Evolutionary conservation across 2,329 filamentous ascomycete species (phyloP).

Genomic region (Leptoxyphium fumago): DNA sequence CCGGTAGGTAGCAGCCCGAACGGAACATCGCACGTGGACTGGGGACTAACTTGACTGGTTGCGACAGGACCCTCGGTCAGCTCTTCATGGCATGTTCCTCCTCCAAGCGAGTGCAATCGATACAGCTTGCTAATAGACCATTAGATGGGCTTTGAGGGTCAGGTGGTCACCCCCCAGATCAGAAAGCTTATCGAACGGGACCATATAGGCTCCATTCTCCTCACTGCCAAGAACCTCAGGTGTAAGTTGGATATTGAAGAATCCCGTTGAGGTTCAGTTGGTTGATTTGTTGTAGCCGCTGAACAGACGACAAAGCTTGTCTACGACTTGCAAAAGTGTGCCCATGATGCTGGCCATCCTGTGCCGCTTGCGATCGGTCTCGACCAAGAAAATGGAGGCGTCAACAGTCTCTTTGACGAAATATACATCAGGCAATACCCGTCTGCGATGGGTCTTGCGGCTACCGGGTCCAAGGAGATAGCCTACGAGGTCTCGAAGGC

Average conservation of each 20-base stretch:
- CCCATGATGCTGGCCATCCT: conserved; percentile 76
- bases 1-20: conserved; percentile 39
- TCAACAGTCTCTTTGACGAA: conserved; percentile 92
- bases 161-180: conserved; percentile 70
- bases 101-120: too few relatives aligned
- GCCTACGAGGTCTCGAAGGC: conserved; percentile 86
- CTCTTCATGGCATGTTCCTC: conserved; percentile 19
- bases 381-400: conserved; percentile 95
- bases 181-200: conserved; percentile 65
- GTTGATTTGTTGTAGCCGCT: conserved; percentile 48
- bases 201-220: conserved; percentile 74
- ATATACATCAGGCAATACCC: conserved; percentile 94
- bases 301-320: conserved; percentile 79
- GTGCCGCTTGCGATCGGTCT: conserved; percentile 80
- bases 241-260: conserved; percentile 36
- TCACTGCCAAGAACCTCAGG: conserved; percentile 75
- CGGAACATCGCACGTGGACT: too few relatives aligned
- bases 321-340: conserved; percentile 83
- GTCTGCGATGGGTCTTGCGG: conserved; percentile 92
- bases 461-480: conserved; percentile 69
- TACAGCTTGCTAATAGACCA: conserved; percentile 25
- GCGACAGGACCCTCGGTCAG: conserved; percentile 30
- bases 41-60: not conserved
- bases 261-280: not conserved
- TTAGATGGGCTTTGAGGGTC: conserved; percentile 70